Percentiles rank a stretch among this genome's conserved stretches.
Evolutionary conservation across 164 flowering plant species (phyloP).

Genomic region (Aristolochia californica): DNA sequence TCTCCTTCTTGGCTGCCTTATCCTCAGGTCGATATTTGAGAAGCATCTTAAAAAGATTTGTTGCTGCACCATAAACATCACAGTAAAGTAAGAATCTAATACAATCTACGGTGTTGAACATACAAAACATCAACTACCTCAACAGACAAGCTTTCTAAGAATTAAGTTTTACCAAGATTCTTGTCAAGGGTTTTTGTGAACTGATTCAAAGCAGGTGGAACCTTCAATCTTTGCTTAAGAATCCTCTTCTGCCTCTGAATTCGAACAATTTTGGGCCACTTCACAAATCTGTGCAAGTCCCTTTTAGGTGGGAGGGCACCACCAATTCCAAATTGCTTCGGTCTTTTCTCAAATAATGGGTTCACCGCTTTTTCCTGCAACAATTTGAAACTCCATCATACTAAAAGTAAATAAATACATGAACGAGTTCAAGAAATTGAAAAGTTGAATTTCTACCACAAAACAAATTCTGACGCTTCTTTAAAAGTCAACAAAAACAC

Average conservation of each 20-base stretch:
- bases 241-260: slow-evolving; percentile 25
- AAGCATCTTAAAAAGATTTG: slow-evolving; percentile 23
- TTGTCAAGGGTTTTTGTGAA: slow-evolving; percentile 31
- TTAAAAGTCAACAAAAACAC: background rate
- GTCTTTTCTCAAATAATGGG: slow-evolving; percentile 58
- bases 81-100: too few species aligned
- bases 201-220: slow-evolving; percentile 27
- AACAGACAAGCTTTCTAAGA: too few species aligned
- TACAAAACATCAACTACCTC: too few species aligned
- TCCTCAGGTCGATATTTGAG: slow-evolving; percentile 18
- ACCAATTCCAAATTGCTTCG: slow-evolving; percentile 62
- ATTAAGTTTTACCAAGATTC: slow-evolving; percentile 8
- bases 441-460: background rate
- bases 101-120: too few species aligned
- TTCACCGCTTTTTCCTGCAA: slow-evolving; percentile 38
- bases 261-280: slow-evolving; percentile 24
- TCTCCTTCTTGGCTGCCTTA: slow-evolving; percentile 25
- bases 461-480: background rate
- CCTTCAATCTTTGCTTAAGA: slow-evolving; percentile 25
- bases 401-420: too few species aligned
- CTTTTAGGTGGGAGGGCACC: slow-evolving; percentile 26
- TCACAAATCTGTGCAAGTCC: slow-evolving; percentile 24
- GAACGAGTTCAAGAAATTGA: background rate
- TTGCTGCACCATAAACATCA: slow-evolving; percentile 12
- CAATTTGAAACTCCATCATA: background rate